Evolutionary conservation across 2,329 filamentous ascomycete genomes (phyloP).

Genomic region (Paraphaeosphaeria minitans): DNA sequence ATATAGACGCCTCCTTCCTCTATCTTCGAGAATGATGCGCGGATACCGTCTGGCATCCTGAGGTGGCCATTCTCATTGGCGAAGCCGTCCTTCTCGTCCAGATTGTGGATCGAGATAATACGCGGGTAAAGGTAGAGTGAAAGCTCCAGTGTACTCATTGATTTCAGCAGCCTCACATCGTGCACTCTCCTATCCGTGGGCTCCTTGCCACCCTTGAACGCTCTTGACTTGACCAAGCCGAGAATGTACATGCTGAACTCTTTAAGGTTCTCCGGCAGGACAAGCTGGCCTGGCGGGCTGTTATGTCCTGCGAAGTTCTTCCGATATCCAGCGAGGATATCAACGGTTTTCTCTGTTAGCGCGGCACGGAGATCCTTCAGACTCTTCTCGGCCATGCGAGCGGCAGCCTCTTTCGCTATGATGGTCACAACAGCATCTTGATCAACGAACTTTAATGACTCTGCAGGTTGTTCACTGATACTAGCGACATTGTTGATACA

Average conservation of each 20-base stretch:
- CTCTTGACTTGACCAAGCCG: constrained; percentile 83
- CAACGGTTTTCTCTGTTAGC: constrained; percentile 89
- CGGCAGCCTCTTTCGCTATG: constrained; percentile 90
- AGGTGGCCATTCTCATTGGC: constrained; percentile 90
- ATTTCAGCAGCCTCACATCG: constrained; percentile 86
- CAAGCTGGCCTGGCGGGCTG: constrained; percentile 88
- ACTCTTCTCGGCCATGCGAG: constrained; percentile 76
- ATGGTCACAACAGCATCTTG: constrained; percentile 90
- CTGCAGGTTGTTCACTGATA: constrained; percentile 82
- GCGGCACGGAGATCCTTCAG: constrained; percentile 85
- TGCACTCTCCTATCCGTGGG: constrained; percentile 88
- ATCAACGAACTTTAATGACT: constrained; percentile 89
- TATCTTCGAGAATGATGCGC: constrained; percentile 83
- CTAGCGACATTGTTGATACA: constrained; percentile 94
- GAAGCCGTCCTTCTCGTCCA: constrained; percentile 87
- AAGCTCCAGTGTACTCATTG: constrained; percentile 84
- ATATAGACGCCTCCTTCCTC: constrained; percentile 94
- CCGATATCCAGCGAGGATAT: constrained; percentile 88
- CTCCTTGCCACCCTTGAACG: constrained; percentile 90
- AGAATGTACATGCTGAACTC: constrained; percentile 98
- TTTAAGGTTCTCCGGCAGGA: constrained; percentile 93
- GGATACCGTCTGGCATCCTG: constrained; percentile 77
- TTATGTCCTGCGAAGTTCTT: constrained; percentile 85
- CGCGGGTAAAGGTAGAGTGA: constrained; percentile 93
- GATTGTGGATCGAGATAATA: constrained; percentile 89